Evolutionary conservation across 345 rosid species (phyloP), one percentile per base, ranked within the genome.

Genomic region (thale cress (Arabidopsis thaliana)): DNA sequence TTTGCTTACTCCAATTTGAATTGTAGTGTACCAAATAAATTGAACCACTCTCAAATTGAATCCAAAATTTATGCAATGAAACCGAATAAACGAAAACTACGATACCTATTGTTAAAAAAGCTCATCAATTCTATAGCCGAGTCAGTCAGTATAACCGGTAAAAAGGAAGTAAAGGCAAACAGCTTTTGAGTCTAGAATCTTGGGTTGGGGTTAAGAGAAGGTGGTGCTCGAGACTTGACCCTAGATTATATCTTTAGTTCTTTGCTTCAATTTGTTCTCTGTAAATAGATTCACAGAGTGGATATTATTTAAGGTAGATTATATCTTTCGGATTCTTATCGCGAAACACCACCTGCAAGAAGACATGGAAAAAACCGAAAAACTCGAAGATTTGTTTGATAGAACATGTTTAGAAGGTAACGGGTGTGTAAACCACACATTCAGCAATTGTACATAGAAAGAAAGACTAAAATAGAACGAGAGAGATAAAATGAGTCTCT

Each of bases 401-500:
- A 13, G 33, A 57, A 12, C 65, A 44, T 56, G 44, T 32, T 69
- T 14, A 30, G 42, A 32, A 20, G 34, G 34, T 45, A 32, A 56
- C 22, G 33, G 32, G 63, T 40, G 37, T 50, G 6, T 52, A 67
- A 25, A n/a, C 30, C 62, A 40, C 59, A 42, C 34, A 14, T 45
- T 45, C 23, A 28, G 24, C 44, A 28, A 44, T 57, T 44, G 56
- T 59, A 40, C 59, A 50, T 24, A 37, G 8, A 36, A 60, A 14
- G 16, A n/a, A 14, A 28, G 32, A 28, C 32, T 12, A 14, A 61
- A 60, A 49, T 8, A 45, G 36, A 58, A 58, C 25, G 49, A 46
- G 48, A 53, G 45, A 55, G 72, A 55, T 55, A 34, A 38, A 49
- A 25, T 42, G 77, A 63, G 68, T 70, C 74, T 70, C 55, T 70